Evolutionary conservation across 805 yeast genomes (phyloP).

Genomic region (Torulaspora delbrueckii): DNA sequence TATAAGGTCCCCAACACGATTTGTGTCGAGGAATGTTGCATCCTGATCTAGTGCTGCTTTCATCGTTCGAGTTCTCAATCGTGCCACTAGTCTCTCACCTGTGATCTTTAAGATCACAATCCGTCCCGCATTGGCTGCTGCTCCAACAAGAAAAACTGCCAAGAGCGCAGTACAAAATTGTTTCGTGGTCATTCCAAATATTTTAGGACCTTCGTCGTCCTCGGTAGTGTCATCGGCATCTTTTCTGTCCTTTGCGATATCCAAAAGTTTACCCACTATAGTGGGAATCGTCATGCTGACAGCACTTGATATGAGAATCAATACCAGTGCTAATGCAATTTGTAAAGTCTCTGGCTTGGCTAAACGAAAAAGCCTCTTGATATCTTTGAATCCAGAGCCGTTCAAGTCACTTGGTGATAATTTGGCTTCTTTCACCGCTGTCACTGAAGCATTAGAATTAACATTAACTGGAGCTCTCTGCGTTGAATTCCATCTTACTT

Average conservation of each 20-base stretch:
- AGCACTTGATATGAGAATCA: slow-evolving; percentile 66
- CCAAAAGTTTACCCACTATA: slow-evolving; percentile 81
- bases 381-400: slow-evolving; percentile 35
- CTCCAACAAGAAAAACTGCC: slow-evolving; percentile 64
- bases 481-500: neutral
- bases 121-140: slow-evolving; percentile 75
- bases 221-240: slow-evolving; percentile 23
- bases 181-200: slow-evolving; percentile 56
- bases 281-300: slow-evolving; percentile 79
- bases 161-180: slow-evolving; percentile 61
- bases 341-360: slow-evolving; percentile 54
- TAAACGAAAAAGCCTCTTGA: slow-evolving; percentile 46
- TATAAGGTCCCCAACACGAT: slow-evolving; percentile 87
- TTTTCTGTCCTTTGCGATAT: slow-evolving; percentile 46
- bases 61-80: slow-evolving; percentile 72
- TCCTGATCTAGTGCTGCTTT: slow-evolving; percentile 78
- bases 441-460: neutral
- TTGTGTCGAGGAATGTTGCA: slow-evolving; percentile 81
- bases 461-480: neutral
- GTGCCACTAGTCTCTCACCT: slow-evolving; percentile 84
- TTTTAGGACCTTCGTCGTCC: slow-evolving; percentile 31
- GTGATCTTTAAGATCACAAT: slow-evolving; percentile 67
- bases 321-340: slow-evolving; percentile 54
- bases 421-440: slow-evolving; percentile 7
- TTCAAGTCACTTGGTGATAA: slow-evolving; percentile 35